These are phyloP conservation scores for Oenanthe javanica DNA, from an alignment of 140 eudicot species.

Conservation along the genomic window DNA sequence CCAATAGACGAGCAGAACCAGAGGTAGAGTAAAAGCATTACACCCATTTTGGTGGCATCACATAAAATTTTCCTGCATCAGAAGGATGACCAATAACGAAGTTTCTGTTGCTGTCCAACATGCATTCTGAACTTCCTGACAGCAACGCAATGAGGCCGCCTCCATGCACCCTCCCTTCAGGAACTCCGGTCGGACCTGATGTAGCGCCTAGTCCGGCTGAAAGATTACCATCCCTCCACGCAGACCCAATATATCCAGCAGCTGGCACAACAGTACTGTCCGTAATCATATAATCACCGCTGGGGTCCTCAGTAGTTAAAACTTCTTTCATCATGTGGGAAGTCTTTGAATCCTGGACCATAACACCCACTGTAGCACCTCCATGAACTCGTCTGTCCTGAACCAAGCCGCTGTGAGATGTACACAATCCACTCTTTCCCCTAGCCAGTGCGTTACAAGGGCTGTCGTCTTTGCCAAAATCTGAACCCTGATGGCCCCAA, in stretches of 20 bases:
- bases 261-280: background rate
- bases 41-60: conserved; percentile 29
- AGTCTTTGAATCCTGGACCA: conserved; percentile 9
- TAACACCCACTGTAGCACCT: conserved; percentile 14
- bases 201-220: background rate
- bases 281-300: background rate
- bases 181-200: background rate
- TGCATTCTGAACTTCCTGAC: background rate
- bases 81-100: conserved; percentile 15
- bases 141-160: conserved; percentile 8
- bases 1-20: background rate
- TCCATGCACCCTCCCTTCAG: conserved; percentile 20
- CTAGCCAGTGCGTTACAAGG: conserved; percentile 13
- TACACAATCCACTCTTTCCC: conserved; percentile 13
- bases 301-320: background rate
- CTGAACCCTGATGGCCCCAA: conserved; percentile 18
- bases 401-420: conserved; percentile 15
- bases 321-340: background rate
- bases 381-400: conserved; percentile 17
- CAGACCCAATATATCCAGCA: conserved; percentile 8
- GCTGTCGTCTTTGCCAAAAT: conserved; percentile 7
- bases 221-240: background rate
- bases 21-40: conserved; percentile 1
- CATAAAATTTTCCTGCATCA: conserved; percentile 17
- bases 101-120: background rate